Conservation (phyloP, 2,329 filamentous ascomycete genomes). For the Magnaporthiopsis incrustans region DNA sequence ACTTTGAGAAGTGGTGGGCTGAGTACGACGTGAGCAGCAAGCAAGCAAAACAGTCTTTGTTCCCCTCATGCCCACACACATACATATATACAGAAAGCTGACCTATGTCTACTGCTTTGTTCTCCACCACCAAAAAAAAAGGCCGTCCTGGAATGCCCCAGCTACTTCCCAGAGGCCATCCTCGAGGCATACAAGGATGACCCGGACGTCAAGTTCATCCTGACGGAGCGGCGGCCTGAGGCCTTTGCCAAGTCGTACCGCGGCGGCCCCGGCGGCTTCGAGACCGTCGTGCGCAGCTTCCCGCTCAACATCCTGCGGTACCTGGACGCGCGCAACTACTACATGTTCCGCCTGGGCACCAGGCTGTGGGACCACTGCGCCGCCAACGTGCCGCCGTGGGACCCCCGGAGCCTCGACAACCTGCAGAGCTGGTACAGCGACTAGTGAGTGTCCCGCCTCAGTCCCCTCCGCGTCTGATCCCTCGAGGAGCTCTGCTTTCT, state of each 20-base stretch:
- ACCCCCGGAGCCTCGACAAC: background rate
- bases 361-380: background rate
- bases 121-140: too few relatives aligned
- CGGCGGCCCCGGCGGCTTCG: background rate
- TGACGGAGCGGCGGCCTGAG: conserved; percentile 25
- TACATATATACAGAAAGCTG: too few relatives aligned
- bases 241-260: conserved; percentile 22
- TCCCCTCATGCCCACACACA: too few relatives aligned
- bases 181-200: conserved; percentile 22
- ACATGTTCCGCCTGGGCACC: background rate
- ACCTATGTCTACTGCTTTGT: too few relatives aligned
- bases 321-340: conserved; percentile 14
- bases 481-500: too few relatives aligned
- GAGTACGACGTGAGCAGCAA: conserved; percentile 16
- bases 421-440: background rate
- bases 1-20: conserved; percentile 20
- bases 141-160: conserved; percentile 20
- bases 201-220: conserved; percentile 27
- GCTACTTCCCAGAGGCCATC: conserved; percentile 22
- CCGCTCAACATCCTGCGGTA: conserved; percentile 19
- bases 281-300: conserved; percentile 10
- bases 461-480: too few relatives aligned
- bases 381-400: background rate
- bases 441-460: background rate
- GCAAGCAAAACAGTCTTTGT: too few relatives aligned